Percentiles rank a stretch among this genome's conserved stretches.
Evolutionary conservation across 352 stramenopile genomes (phyloP).

Genomic region (Pelagophyceae sp.): DNA sequence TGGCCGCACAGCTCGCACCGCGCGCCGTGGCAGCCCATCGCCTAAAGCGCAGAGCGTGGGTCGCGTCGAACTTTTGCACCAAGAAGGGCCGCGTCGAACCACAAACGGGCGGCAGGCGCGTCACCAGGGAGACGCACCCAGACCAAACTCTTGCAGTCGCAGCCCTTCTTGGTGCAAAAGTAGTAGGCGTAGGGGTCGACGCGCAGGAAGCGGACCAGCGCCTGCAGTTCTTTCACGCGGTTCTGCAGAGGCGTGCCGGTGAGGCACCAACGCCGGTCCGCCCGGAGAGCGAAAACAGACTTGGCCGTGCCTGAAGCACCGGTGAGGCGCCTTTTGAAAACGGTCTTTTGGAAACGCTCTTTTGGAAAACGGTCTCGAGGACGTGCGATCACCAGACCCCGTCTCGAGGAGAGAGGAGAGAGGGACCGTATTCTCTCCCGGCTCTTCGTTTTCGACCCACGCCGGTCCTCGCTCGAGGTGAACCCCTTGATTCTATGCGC

Average conservation of each 20-base stretch:
- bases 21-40: not conserved
- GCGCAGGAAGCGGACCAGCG: conserved; percentile 90
- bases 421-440: too few species aligned
- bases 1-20: conserved; percentile 70
- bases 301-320: conserved; percentile 94
- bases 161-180: conserved; percentile 75
- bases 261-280: conserved; percentile 92
- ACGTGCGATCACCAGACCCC: too few species aligned
- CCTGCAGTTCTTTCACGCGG: conserved; percentile 85
- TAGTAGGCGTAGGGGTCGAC: conserved; percentile 96
- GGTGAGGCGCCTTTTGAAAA: conserved; percentile 48
- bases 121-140: too few species aligned
- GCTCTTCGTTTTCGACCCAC: too few species aligned
- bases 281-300: conserved; percentile 89
- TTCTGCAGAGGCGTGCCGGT: conserved; percentile 89
- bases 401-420: too few species aligned
- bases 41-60: not conserved
- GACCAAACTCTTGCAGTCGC: conserved; percentile 86
- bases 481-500: conserved; percentile 84
- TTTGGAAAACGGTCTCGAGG: too few species aligned
- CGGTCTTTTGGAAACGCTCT: conserved; percentile 36
- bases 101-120: too few species aligned
- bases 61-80: not conserved
- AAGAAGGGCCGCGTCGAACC: not conserved
- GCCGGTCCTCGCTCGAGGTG: too few species aligned